These are phyloP conservation scores for Arctium lappa DNA, from an alignment of 129 eudicot genomes.

Conservation along the genomic window DNA sequence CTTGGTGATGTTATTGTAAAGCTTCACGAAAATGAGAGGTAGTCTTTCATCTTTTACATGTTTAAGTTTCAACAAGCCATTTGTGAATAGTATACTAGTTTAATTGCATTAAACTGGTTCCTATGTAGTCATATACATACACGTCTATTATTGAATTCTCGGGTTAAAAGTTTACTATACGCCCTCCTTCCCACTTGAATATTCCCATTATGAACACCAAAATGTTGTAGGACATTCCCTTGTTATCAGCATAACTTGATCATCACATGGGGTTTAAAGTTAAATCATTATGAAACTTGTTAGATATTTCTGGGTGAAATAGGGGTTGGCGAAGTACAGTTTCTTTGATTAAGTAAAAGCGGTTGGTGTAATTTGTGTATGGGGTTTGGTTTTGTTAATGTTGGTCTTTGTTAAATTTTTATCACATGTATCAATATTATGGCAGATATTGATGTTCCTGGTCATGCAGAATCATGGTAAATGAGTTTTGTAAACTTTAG, in stretches of 20 bases:
- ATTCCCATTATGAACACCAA: background rate
- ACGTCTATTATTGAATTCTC: background rate
- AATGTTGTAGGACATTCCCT: background rate
- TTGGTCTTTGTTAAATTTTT: background rate
- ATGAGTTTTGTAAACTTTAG: background rate
- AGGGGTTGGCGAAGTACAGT: background rate
- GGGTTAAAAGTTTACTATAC: background rate
- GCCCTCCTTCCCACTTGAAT: slow-evolving; percentile 1
- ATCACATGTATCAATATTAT: slow-evolving; percentile 80
- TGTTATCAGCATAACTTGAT: background rate
- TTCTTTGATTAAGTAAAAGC: background rate
- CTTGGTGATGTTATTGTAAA: slow-evolving; percentile 30
- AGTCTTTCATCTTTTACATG: slow-evolving; percentile 12
- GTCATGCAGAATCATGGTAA: slow-evolving; percentile 98
- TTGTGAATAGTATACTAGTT: slow-evolving; percentile 6
- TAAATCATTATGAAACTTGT: background rate
- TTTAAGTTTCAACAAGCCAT: slow-evolving; percentile 3
- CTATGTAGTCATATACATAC: background rate
- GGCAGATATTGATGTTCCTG: slow-evolving; percentile 99
- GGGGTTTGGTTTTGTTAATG: background rate
- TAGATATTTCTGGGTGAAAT: slow-evolving; percentile 2
- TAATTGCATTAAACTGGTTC: background rate
- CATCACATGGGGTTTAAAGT: background rate
- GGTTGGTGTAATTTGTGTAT: background rate
- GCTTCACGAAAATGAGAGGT: slow-evolving; percentile 95